phyloP scores from a whole-genome alignment of 768 basidiomycete genomes.

The Tulasnella calospora region DNA sequence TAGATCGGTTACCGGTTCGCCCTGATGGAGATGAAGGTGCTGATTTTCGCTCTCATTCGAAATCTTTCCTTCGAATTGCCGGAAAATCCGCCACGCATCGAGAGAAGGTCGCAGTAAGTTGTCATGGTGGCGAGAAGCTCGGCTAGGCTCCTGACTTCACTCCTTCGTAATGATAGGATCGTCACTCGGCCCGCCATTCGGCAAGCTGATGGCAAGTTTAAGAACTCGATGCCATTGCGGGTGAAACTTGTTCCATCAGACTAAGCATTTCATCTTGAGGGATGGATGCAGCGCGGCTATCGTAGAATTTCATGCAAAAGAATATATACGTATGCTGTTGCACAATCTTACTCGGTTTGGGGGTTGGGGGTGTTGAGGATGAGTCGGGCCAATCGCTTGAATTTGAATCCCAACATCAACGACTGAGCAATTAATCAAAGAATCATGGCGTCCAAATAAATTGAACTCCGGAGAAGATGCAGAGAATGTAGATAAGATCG shows the following conservation, averaged over 20 bases:
- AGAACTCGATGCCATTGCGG: slow-evolving; percentile 7
- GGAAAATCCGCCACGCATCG: slow-evolving; percentile 45
- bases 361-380: not conserved
- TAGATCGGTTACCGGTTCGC: slow-evolving; percentile 25
- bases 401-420: no score
- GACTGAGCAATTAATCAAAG: no score
- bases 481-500: no score
- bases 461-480: no score
- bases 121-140: not conserved
- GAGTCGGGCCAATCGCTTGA: no score
- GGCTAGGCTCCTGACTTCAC: not conserved
- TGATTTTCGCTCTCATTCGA: slow-evolving; percentile 50
- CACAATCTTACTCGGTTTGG: no score
- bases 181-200: slow-evolving; percentile 4
- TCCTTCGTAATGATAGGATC: not conserved
- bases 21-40: slow-evolving; percentile 37
- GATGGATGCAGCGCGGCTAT: not conserved
- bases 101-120: slow-evolving; percentile 17
- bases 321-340: not conserved
- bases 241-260: not conserved
- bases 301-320: not conserved
- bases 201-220: slow-evolving; percentile 2
- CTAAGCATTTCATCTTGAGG: not conserved
- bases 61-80: slow-evolving; percentile 52
- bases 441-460: no score